Percentiles rank a stretch among this genome's conserved stretches.
Conservation (phyloP, 352 stramenopile species). For the Chrysophaeum taylorii region DNA sequence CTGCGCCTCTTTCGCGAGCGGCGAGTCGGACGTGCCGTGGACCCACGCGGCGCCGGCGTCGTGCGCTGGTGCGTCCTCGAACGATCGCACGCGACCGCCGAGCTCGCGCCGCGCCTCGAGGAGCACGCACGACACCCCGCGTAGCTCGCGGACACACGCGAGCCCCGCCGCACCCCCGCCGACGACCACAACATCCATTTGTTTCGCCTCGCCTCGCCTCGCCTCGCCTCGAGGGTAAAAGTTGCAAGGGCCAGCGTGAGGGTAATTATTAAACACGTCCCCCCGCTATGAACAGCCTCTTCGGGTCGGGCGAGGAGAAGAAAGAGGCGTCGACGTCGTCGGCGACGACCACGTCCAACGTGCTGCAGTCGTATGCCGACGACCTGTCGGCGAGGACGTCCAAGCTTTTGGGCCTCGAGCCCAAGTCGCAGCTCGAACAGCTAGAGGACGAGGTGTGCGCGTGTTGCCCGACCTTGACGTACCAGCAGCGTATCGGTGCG, state of each 20-base stretch:
- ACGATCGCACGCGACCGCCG: too few relatives aligned
- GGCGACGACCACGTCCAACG: not conserved
- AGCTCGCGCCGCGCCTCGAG: too few relatives aligned
- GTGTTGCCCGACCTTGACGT: not conserved
- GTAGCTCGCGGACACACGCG: too few relatives aligned
- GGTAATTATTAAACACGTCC: too few relatives aligned
- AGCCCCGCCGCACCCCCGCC: too few relatives aligned
- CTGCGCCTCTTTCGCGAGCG: not conserved
- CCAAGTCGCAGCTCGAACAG: not conserved
- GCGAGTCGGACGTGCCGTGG: not conserved
- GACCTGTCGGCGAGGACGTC: not conserved
- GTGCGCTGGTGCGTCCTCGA: too few relatives aligned
- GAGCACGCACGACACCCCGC: too few relatives aligned
- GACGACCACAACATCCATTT: too few relatives aligned
- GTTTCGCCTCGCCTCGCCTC: too few relatives aligned
- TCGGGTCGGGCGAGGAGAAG: not conserved
- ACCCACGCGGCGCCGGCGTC: slow-evolving; percentile 4
- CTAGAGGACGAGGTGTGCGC: not conserved
- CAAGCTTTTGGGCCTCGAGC: not conserved
- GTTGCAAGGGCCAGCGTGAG: too few relatives aligned
- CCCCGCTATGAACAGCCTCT: not conserved
- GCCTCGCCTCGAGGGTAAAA: too few relatives aligned
- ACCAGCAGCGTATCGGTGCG: not conserved
- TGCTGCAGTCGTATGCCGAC: not conserved
- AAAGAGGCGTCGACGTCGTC: too few relatives aligned